Conservation (phyloP, 768 basidiomycete genomes). For the Trametopsis cervina region DNA sequence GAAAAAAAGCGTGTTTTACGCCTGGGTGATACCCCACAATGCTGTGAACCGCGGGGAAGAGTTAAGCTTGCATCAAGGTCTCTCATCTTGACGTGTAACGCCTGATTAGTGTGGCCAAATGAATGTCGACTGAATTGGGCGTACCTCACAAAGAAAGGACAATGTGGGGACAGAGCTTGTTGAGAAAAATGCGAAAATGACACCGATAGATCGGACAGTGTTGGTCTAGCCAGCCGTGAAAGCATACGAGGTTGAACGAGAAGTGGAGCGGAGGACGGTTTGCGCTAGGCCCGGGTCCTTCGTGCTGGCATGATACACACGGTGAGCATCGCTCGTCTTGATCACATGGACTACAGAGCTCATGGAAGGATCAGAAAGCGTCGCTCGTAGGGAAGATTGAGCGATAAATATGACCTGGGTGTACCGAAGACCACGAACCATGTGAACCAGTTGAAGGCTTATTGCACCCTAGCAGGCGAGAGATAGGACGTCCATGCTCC, state of each 20-base stretch:
- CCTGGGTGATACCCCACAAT: conserved; percentile 3
- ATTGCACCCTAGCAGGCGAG: not conserved
- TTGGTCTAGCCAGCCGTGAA: not conserved
- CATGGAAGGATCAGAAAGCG: not conserved
- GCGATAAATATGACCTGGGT: too few species aligned
- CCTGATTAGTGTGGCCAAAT: not conserved
- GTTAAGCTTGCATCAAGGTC: not conserved
- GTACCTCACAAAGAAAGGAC: not conserved
- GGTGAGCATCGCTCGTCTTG: not conserved
- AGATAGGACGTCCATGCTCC: too few species aligned
- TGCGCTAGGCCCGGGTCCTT: not conserved
- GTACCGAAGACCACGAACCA: too few species aligned
- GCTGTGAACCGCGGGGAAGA: conserved; percentile 2
- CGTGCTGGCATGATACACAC: not conserved
- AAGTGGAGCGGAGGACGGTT: not conserved
- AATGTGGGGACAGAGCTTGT: too few species aligned
- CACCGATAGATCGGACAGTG: not conserved
- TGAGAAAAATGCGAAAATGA: not conserved
- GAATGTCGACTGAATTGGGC: not conserved
- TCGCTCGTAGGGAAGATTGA: too few species aligned
- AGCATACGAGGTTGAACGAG: not conserved
- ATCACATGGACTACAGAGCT: not conserved
- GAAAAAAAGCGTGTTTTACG: not conserved
- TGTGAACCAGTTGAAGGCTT: not conserved
- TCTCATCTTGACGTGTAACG: not conserved